Evolutionary conservation across 768 basidiomycete genomes (phyloP), one percentile per base, ranked within the genome.

Genomic region (Sarcomyxa edulis): DNA sequence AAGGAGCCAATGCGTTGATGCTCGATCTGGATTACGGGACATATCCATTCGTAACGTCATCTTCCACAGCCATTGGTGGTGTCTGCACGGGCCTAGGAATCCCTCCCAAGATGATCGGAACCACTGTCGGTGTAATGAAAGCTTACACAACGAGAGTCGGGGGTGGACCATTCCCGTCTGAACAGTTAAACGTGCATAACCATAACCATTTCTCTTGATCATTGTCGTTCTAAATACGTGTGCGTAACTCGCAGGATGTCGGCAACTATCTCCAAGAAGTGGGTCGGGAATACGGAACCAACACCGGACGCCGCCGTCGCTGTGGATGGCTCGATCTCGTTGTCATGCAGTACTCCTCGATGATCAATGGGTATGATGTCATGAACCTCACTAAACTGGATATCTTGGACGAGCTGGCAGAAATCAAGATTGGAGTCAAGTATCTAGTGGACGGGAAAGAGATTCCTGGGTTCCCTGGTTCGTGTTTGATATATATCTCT

Each of bases 271-370:
- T 99, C 12, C 96, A 98, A 68, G 90, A 94, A 61, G 83, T 97
- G 6, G 96, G 96, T 5, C 74, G 71, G 32, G 96, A 99, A 58
- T 96, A 74, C 47, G 96, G 96, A 14, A 81, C 78, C 18, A 96
- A 93, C 1, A 99, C 96, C 1, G 96, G 96, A 6, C 81, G 96
- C 20, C 70, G 87, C 25, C 74, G 96, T 42, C 84, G 96, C 38
- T 91, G 93, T 60, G 96, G 96, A 9, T 99, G 96, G 96, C 79
- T 99, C 31, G 96, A 99, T 61, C 71, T 98, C 10, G 90, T 97
- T 40, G 91, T 97, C 28, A 75, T 99, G 71, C 84, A 81, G 58
- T 84, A 97, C 61, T 98, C 95, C 6, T 79, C 71, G 55, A 64
- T 89, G 45, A 90, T 99, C 73, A 99, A 99, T 60, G 96, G 96